A percentile compares a stretch with the other conserved stretches of the same genome.
These are phyloP conservation scores for Diutina neorugosa DNA, from an alignment of 1,139 yeast species.

Conservation along the genomic window DNA sequence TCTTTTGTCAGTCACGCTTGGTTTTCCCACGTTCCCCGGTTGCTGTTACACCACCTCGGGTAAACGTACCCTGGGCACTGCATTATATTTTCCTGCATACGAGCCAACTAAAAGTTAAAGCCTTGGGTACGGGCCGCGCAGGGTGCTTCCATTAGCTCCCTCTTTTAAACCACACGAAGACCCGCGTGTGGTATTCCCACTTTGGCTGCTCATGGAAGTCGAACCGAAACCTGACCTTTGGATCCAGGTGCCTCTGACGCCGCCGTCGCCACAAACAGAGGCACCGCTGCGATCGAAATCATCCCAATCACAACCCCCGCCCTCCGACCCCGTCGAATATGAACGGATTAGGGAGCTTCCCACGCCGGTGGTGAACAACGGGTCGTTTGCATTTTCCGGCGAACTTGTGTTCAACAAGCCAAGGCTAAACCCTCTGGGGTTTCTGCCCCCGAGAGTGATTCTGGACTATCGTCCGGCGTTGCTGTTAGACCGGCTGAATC, in stretches of 20 bases:
- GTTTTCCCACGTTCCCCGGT: not conserved
- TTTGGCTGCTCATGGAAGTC: not conserved
- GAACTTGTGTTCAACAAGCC: not conserved
- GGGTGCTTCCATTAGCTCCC: not conserved
- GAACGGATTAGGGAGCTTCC: constrained; percentile 9
- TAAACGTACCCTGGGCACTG: not conserved
- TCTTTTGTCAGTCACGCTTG: not conserved
- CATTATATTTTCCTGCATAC: not conserved
- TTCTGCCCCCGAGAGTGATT: constrained; percentile 12
- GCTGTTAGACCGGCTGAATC: constrained; percentile 13
- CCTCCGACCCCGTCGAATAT: constrained; percentile 5
- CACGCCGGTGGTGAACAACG: constrained; percentile 9
- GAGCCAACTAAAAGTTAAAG: not conserved
- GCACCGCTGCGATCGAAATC: not conserved
- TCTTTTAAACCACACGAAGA: not conserved
- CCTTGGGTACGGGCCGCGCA: not conserved
- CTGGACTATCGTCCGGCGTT: constrained; percentile 24
- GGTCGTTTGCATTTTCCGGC: constrained; percentile 5
- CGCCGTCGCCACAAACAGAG: not conserved
- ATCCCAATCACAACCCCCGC: not conserved
- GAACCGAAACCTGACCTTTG: constrained; percentile 1
- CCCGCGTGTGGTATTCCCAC: not conserved
- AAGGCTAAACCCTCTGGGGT: not conserved
- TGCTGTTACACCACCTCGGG: not conserved
- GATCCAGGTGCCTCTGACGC: constrained; percentile 1